These are phyloP conservation scores for Saccharum officinarum DNA, from an alignment of 176 grass and related monocot genomes.

Conservation along the genomic window DNA sequence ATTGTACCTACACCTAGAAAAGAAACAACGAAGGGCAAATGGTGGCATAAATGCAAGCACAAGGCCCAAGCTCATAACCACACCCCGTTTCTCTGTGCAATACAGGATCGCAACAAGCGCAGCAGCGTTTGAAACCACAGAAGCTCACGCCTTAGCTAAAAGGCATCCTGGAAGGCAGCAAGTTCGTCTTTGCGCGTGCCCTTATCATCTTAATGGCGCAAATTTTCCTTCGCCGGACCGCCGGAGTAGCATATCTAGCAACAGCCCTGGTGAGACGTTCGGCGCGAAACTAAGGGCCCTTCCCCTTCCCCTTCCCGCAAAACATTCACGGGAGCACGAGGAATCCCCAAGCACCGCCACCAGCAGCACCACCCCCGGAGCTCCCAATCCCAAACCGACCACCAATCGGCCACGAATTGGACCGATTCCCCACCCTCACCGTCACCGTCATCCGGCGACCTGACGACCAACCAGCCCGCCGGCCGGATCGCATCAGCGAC, in stretches of 20 bases:
- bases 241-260: neutral
- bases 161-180: too few relatives aligned
- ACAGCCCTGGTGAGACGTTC: neutral
- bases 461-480: neutral
- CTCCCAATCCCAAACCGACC: neutral
- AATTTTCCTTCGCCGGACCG: neutral
- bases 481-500: neutral
- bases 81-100: neutral
- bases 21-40: neutral
- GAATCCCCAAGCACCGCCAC: neutral
- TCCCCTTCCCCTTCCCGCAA: neutral
- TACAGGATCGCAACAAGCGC: neutral
- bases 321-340: neutral
- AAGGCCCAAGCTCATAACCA: neutral
- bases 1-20: neutral
- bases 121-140: neutral
- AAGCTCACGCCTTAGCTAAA: neutral
- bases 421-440: neutral
- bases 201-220: neutral
- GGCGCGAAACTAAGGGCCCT: neutral
- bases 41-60: neutral
- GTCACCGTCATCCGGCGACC: neutral
- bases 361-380: neutral
- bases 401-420: neutral
- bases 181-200: neutral